Conservation (phyloP, 1,284 basidiomycete genomes). For the Sporisorium graminicola region DNA sequence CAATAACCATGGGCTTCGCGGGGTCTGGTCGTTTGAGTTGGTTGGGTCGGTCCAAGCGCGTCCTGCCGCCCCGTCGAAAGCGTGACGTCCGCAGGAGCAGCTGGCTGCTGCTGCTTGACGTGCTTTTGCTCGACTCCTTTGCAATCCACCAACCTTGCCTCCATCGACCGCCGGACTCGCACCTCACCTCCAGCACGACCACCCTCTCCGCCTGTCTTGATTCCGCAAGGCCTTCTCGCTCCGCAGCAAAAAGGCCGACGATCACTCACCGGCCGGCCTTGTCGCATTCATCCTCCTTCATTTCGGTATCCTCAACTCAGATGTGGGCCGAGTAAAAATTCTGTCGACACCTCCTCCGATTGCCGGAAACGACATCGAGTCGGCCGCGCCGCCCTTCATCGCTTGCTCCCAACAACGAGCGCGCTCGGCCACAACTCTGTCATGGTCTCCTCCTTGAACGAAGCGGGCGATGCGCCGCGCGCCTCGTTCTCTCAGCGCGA, state of each 20-base stretch:
- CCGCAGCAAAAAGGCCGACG: too few relatives aligned
- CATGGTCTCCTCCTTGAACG: conserved; percentile 28
- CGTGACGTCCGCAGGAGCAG: neutral
- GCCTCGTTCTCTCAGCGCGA: conserved; percentile 27
- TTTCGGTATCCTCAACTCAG: neutral
- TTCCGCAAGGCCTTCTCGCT: too few relatives aligned
- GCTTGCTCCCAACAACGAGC: too few relatives aligned
- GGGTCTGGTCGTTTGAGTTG: conserved; percentile 7
- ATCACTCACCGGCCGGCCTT: too few relatives aligned
- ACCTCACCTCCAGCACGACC: too few relatives aligned
- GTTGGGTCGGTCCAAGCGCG: neutral
- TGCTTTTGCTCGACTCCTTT: neutral
- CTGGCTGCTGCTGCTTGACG: neutral
- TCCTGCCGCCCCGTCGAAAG: neutral
- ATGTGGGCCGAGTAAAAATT: neutral
- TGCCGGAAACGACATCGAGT: conserved; percentile 8
- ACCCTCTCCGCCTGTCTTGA: too few relatives aligned
- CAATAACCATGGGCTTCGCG: neutral
- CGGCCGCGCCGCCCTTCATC: neutral
- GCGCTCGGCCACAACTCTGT: neutral
- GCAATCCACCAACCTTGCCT: neutral
- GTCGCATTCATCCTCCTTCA: too few relatives aligned
- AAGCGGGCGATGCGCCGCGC: conserved; percentile 11
- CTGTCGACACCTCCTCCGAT: neutral
- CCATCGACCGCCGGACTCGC: neutral